Percentiles rank a stretch among this genome's conserved stretches.
Evolutionary conservation across 257 asterid species (phyloP).

Genomic region (Osmanthus fragrans): DNA sequence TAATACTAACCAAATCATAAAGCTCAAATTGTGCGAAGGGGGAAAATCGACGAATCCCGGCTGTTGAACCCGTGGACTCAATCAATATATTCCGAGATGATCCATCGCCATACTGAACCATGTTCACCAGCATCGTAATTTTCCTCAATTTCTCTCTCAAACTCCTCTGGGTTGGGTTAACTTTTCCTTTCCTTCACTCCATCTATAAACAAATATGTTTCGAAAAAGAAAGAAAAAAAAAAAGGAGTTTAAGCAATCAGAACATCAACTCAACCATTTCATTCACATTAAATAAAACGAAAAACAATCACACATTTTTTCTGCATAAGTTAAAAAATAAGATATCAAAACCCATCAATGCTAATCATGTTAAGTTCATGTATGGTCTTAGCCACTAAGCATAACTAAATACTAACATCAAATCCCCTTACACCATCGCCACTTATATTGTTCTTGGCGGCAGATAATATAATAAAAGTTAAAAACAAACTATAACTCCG

Average conservation of each 20-base stretch:
- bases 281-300: not conserved
- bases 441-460: not conserved
- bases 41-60: slow-evolving; percentile 45
- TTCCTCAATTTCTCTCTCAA: slow-evolving; percentile 37
- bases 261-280: not conserved
- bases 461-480: not conserved
- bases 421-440: not conserved
- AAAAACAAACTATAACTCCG: not conserved
- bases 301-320: too few relatives aligned
- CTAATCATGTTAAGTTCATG: not conserved
- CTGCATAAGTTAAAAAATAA: not conserved
- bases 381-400: not conserved
- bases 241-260: not conserved
- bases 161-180: slow-evolving; percentile 29
- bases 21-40: not conserved
- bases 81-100: slow-evolving; percentile 55
- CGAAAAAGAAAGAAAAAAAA: slow-evolving; percentile 35
- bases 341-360: too few relatives aligned
- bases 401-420: not conserved
- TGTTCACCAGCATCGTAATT: slow-evolving; percentile 45
- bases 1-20: too few relatives aligned
- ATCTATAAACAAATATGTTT: slow-evolving; percentile 45
- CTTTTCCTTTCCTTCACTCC: slow-evolving; percentile 36
- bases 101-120: slow-evolving; percentile 58
- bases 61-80: slow-evolving; percentile 77